A percentile compares a stretch with the other conserved stretches of the same genome.
These are phyloP conservation scores for Rhodosporidiobolus odoratus DNA, from an alignment of 768 basidiomycete genomes.

Conservation along the genomic window DNA sequence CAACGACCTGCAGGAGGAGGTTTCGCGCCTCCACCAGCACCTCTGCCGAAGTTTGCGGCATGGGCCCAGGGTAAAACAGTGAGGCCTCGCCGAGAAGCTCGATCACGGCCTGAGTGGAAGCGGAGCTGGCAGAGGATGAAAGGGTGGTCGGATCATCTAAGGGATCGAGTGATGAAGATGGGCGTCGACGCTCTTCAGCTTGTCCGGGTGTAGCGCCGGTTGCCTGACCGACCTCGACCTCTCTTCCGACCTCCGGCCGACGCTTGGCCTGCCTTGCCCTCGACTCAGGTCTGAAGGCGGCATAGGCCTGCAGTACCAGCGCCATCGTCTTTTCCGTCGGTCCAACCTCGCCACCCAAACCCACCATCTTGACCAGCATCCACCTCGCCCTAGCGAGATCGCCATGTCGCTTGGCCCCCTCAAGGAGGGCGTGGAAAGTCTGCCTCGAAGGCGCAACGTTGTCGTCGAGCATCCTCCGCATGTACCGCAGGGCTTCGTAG, in stretches of 20 bases:
- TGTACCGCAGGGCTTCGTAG: constrained; percentile 74
- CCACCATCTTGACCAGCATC: constrained; percentile 81
- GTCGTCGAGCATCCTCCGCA: constrained; percentile 76
- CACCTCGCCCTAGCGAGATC: constrained; percentile 77
- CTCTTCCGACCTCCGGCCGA: background rate
- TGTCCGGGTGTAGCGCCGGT: background rate
- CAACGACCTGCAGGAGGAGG: constrained; percentile 31
- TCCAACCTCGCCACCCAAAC: constrained; percentile 32
- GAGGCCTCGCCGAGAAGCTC: constrained; percentile 33
- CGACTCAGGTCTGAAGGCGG: constrained; percentile 18
- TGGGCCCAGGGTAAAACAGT: constrained; percentile 32
- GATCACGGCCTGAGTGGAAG: constrained; percentile 12
- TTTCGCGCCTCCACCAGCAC: constrained; percentile 26
- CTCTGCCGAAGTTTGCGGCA: constrained; percentile 28
- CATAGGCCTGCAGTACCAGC: constrained; percentile 37
- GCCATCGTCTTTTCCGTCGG: constrained; percentile 29
- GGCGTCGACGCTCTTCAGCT: background rate
- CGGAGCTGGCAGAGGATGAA: background rate
- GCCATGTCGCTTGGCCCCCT: constrained; percentile 79
- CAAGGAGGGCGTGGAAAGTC: constrained; percentile 77
- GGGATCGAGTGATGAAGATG: background rate
- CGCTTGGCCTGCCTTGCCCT: background rate
- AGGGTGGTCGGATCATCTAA: constrained; percentile 18
- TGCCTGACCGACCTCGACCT: background rate
- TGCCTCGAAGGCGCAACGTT: constrained; percentile 55